Percentiles rank a stretch among this genome's conserved stretches.
Conservation (phyloP, 768 basidiomycete species). For the Calocera cornea region DNA sequence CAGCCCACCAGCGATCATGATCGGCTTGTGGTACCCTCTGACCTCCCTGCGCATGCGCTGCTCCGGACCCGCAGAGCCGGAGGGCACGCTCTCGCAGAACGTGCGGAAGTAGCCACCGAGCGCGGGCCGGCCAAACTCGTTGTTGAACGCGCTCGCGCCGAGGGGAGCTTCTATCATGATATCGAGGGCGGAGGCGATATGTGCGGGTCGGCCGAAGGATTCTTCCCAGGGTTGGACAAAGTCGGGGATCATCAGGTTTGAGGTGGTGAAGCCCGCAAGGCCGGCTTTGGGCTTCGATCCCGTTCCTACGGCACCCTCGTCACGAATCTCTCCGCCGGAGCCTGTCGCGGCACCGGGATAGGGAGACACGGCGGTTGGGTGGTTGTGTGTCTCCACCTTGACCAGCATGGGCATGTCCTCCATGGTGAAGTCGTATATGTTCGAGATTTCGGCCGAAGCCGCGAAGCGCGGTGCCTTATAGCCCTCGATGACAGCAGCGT, state of each 20-base stretch:
- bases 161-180: constrained; percentile 97
- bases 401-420: constrained; percentile 81
- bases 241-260: constrained; percentile 84
- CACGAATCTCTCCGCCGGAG: constrained; percentile 95
- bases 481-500: constrained; percentile 87
- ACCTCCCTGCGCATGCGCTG: constrained; percentile 38
- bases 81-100: constrained; percentile 64
- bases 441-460: constrained; percentile 24
- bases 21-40: constrained; percentile 97
- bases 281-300: constrained; percentile 97
- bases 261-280: constrained; percentile 81
- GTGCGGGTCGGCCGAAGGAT: constrained; percentile 76
- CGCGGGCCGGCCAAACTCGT: constrained; percentile 93
- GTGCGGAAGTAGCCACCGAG: constrained; percentile 91
- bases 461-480: constrained; percentile 62
- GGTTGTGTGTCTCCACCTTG: constrained; percentile 99
- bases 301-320: constrained; percentile 90
- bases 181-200: constrained; percentile 85
- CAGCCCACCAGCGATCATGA: constrained; percentile 97
- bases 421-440: constrained; percentile 40
- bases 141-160: constrained; percentile 92
- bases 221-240: constrained; percentile 92
- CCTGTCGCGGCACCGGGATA: constrained; percentile 98
- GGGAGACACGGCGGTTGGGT: constrained; percentile 95
- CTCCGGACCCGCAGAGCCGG: constrained; percentile 25